A percentile compares a stretch with the other conserved stretches of the same genome.
Conservation (phyloP, 441 rosid genomes). For the Aleurites moluccanus region DNA sequence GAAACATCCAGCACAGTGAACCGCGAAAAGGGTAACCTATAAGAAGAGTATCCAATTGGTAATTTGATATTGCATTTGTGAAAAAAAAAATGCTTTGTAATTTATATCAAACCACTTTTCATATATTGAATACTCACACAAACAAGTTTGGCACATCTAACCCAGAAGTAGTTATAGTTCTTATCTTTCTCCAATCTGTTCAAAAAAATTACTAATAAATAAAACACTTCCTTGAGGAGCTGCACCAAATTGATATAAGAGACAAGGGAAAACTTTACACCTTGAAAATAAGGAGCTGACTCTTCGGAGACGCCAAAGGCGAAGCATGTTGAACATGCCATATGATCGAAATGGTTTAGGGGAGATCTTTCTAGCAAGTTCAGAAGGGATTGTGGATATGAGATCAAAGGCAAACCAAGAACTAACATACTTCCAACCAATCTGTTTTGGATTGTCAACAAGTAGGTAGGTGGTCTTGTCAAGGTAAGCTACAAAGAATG, state of each 20-base stretch:
- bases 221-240: neutral
- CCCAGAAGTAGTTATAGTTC: constrained; percentile 79
- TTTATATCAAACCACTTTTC: neutral
- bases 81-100: neutral
- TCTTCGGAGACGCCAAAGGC: constrained; percentile 94
- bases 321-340: constrained; percentile 84
- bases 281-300: constrained; percentile 81
- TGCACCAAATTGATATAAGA: neutral
- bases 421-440: constrained; percentile 68
- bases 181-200: constrained; percentile 83
- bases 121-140: constrained; percentile 52
- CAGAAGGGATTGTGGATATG: constrained; percentile 71
- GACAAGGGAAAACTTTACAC: constrained; percentile 26
- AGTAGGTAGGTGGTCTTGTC: constrained; percentile 68
- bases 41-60: constrained; percentile 12
- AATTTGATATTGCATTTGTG: constrained; percentile 10
- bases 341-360: constrained; percentile 50
- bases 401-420: constrained; percentile 74
- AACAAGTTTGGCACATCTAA: constrained; percentile 76
- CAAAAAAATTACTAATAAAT: constrained; percentile 13
- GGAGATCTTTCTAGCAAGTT: constrained; percentile 57
- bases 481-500: constrained; percentile 81
- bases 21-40: constrained; percentile 80
- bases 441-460: constrained; percentile 61
- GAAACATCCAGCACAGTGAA: constrained; percentile 82